These are phyloP conservation scores for Psophocarpus tetragonolobus DNA, from an alignment of 306 rosid species.

Conservation along the genomic window DNA sequence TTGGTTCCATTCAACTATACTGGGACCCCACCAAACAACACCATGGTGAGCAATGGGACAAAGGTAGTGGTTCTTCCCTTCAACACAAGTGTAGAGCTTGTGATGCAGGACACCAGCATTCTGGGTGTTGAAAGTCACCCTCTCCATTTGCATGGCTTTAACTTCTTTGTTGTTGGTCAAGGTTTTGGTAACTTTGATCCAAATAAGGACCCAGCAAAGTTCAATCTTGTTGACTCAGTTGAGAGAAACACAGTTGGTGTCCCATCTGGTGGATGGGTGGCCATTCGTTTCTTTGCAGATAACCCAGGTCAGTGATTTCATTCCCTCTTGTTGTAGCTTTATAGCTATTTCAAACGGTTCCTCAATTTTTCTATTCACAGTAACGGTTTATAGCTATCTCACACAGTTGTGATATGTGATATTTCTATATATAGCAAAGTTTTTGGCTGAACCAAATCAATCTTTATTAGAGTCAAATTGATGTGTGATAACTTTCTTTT, in stretches of 20 bases:
- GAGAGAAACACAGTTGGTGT: conserved; percentile 63
- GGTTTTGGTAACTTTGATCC: conserved; percentile 68
- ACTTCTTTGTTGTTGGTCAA: conserved; percentile 68
- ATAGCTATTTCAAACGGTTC: too few species aligned
- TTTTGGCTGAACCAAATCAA: too few species aligned
- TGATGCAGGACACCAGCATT: conserved; percentile 63
- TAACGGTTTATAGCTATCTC: too few species aligned
- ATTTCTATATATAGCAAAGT: too few species aligned
- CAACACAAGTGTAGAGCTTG: conserved; percentile 60
- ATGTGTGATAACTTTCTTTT: too few species aligned
- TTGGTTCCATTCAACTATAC: conserved; percentile 54
- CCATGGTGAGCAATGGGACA: conserved; percentile 65
- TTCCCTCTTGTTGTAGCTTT: too few species aligned
- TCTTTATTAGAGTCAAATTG: too few species aligned
- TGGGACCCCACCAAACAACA: conserved; percentile 58
- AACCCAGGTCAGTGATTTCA: conserved; percentile 52
- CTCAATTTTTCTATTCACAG: too few species aligned
- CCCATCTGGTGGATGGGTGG: conserved; percentile 74
- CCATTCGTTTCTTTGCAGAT: conserved; percentile 62
- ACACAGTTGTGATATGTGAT: too few species aligned
- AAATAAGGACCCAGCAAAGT: conserved; percentile 48
- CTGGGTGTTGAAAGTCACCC: conserved; percentile 67
- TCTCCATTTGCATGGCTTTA: conserved; percentile 69
- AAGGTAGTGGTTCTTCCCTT: conserved; percentile 56
- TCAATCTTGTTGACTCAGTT: conserved; percentile 61